Percentiles rank a stretch among this genome's conserved stretches.
Conservation (phyloP, 2,329 filamentous ascomycete species). For the Colletotrichum gigasporum region DNA sequence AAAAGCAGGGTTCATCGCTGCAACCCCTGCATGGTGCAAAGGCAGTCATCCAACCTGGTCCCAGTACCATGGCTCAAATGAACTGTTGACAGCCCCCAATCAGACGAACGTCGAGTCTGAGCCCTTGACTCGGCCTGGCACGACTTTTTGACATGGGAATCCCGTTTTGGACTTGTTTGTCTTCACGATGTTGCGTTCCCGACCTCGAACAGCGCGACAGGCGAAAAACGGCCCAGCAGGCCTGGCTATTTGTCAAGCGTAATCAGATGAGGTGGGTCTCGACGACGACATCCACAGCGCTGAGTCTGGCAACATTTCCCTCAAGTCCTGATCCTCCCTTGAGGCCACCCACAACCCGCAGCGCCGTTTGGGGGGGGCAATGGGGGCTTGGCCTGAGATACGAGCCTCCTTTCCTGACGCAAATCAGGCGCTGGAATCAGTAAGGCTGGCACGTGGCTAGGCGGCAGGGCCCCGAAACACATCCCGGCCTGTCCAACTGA, state of each 20-base stretch:
- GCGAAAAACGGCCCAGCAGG: not conserved
- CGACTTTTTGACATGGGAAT: not conserved
- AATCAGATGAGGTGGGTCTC: slow-evolving; percentile 12
- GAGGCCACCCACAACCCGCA: not conserved
- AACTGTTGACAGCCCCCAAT: not conserved
- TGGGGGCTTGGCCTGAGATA: not conserved
- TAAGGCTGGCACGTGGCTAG: slow-evolving; percentile 2
- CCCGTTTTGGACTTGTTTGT: not conserved
- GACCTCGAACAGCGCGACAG: not conserved
- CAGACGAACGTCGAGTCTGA: not conserved
- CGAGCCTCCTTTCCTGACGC: not conserved
- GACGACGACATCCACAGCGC: not conserved
- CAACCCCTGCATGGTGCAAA: slow-evolving; percentile 9
- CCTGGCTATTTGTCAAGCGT: not conserved
- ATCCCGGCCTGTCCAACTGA: not conserved
- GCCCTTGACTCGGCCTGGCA: not conserved
- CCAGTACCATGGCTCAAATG: not conserved
- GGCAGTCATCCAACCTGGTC: not conserved
- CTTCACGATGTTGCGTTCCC: not conserved
- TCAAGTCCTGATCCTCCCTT: too few species aligned
- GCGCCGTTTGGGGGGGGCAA: not conserved
- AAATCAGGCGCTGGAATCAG: not conserved
- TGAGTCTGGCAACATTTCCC: not conserved
- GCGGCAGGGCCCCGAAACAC: slow-evolving; percentile 12
- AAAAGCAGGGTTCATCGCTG: not conserved